Percentiles rank a stretch among this genome's conserved stretches.
These are phyloP conservation scores for Metarhizium anisopliae DNA, from an alignment of 2,329 filamentous ascomycete genomes.

Conservation along the genomic window DNA sequence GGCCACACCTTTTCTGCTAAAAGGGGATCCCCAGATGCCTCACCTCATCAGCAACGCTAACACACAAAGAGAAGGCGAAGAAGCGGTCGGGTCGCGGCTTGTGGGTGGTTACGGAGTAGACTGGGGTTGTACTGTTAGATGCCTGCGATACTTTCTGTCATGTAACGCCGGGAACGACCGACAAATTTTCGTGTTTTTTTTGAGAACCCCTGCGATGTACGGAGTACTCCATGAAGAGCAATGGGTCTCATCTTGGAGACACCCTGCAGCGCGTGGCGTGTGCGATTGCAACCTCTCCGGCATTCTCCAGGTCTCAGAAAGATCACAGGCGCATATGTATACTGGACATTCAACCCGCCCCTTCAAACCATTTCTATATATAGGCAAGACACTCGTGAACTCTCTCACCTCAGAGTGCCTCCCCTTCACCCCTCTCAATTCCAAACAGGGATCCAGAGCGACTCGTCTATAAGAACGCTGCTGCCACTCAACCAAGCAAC, in stretches of 20 bases:
- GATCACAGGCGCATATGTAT: not conserved
- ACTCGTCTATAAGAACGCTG: not conserved
- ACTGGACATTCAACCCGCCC: not conserved
- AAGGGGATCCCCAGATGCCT: not conserved
- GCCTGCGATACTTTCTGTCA: not conserved
- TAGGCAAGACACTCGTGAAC: not conserved
- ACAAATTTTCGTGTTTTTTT: not conserved
- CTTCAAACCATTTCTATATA: not conserved
- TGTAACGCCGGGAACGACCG: not conserved
- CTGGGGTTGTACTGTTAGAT: not conserved
- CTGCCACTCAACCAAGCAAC: not conserved
- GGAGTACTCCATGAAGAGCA: not conserved
- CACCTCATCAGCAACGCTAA: not conserved
- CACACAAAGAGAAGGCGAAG: not conserved
- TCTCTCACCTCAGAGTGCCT: not conserved
- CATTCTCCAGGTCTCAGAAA: not conserved
- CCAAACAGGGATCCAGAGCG: not conserved
- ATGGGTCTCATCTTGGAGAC: conserved; percentile 1
- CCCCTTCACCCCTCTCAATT: not conserved
- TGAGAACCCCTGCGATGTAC: not conserved
- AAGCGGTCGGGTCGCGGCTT: not conserved
- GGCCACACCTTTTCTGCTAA: not conserved
- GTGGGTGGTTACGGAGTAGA: not conserved
- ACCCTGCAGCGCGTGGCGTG: not conserved
- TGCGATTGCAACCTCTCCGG: not conserved